Evolutionary conservation across 768 basidiomycete species (phyloP), one percentile per base, ranked within the genome.

Genomic region (Imleria badia): DNA sequence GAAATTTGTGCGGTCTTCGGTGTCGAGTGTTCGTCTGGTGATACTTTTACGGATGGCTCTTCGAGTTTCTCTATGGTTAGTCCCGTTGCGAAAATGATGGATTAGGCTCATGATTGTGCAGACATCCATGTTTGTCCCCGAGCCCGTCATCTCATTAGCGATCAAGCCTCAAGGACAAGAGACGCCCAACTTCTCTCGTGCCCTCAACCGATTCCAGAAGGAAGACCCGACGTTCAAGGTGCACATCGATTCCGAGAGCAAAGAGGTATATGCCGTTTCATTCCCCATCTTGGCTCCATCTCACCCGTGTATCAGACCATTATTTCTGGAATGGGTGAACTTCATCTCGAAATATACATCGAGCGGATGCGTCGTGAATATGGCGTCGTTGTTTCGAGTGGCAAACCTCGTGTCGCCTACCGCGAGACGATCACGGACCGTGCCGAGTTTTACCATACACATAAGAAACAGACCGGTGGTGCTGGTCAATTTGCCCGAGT

Each of bases 1-100:
- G 97, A 99, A 79, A 99, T 99, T 59, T 98, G 97, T 68, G 97
- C 97, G 45, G 97, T 97, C 72, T 99, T 99, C 64, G 97, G 97
- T 64, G 92, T 99, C 31, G 97, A 99, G 61, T 99, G 97, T 67
- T 93, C 95, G 0, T 91, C 93, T 15, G 96, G 97, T 14, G 97
- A 99, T 73, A 98, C 96, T 0, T 98, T 99, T 72, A 97, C 91
- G 0, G 97, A 98, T 68, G 87, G 96, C 10, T 83, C 89, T 2
- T 90, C 90, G 1, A 87, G 79, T 30, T 94, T 84, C 74, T 92
- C 97, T 0, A 98, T 98, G 96, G 95, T 94, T 45, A 35, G 83
- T 72, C 33, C 15, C 3, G 0, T 39, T 30, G 3, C 17, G 7
- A 38, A 14, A 8, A 30, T n/a, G 19, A 30, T 22, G 23, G 10